Percentiles rank a stretch among this genome's conserved stretches.
Evolutionary conservation across 2,329 filamentous ascomycete genomes (phyloP).

Genomic region (Penicillium sclerotiorum): DNA sequence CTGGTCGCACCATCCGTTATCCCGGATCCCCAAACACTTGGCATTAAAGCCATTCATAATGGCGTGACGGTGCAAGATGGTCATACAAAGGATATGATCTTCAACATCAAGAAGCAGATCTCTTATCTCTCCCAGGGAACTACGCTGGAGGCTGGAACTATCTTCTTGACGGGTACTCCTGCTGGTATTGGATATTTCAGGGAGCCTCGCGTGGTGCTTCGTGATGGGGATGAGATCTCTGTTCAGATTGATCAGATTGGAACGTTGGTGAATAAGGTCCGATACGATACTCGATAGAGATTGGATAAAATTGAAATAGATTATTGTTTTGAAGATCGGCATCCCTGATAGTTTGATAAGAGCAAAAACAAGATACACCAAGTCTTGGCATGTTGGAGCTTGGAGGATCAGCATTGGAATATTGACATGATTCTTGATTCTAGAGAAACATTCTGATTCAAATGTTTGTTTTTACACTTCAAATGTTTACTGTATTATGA

Average conservation of each 20-base stretch:
- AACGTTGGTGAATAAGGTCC: constrained; percentile 12
- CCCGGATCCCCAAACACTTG: not conserved
- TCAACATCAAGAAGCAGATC: constrained; percentile 42
- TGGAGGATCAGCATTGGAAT: too few species aligned
- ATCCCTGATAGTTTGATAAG: too few species aligned
- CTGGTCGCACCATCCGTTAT: not conserved
- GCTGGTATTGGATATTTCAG: constrained; percentile 40
- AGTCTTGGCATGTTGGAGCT: too few species aligned
- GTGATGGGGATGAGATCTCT: constrained; percentile 34
- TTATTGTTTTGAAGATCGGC: too few species aligned
- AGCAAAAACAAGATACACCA: too few species aligned
- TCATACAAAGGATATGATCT: constrained; percentile 44
- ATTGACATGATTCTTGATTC: too few species aligned
- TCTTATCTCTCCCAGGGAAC: constrained; percentile 43
- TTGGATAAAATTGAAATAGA: too few species aligned
- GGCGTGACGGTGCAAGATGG: constrained; percentile 45
- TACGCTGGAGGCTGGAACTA: constrained; percentile 27
- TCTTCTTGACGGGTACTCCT: constrained; percentile 31
- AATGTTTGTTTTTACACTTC: too few species aligned
- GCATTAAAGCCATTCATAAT: constrained; percentile 44
- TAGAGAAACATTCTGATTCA: too few species aligned
- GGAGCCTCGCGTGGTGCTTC: constrained; percentile 31
- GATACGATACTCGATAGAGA: too few species aligned
- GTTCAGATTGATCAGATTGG: constrained; percentile 15
- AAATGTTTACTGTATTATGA: too few species aligned